phyloP scores from a whole-genome alignment of 257 asterid genomes.

The Forsythia viridissima region DNA sequence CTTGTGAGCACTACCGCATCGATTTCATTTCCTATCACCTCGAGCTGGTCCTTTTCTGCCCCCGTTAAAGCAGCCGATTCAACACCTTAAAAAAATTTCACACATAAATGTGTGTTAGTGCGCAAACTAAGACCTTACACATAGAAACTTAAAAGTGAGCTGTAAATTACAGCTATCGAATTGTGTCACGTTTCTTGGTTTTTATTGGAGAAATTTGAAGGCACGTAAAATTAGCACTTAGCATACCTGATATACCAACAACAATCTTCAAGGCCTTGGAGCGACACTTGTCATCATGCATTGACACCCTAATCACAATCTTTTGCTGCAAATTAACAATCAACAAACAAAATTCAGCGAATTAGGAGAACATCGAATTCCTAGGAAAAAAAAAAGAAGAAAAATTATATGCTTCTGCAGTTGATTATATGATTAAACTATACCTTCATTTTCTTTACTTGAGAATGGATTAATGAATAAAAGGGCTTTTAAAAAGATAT shows the following conservation, averaged over 20 bases:
- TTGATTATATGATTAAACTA: too few relatives aligned
- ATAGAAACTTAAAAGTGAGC: too few relatives aligned
- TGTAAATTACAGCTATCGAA: too few relatives aligned
- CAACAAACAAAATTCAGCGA: background rate
- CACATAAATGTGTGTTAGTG: too few relatives aligned
- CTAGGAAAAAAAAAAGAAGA: background rate
- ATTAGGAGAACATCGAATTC: background rate
- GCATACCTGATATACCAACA: slow-evolving; percentile 39
- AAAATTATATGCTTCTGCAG: background rate
- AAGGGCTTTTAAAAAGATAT: background rate
- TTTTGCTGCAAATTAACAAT: slow-evolving; percentile 42
- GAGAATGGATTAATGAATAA: background rate
- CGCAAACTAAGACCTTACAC: background rate
- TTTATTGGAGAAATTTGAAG: too few relatives aligned
- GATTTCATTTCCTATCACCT: slow-evolving; percentile 57
- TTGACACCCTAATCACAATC: slow-evolving; percentile 47
- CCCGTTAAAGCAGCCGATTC: slow-evolving; percentile 48
- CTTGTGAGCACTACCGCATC: slow-evolving; percentile 53
- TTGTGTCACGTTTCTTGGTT: too few relatives aligned
- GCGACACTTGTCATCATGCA: slow-evolving; percentile 45
- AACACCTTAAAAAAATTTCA: slow-evolving; percentile 30
- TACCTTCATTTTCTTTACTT: slow-evolving; percentile 19
- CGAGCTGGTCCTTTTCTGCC: slow-evolving; percentile 39
- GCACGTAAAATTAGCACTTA: background rate
- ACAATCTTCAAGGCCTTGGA: slow-evolving; percentile 43